A percentile compares a stretch with the other conserved stretches of the same genome.
These are phyloP conservation scores for Abrus precatorius DNA, from an alignment of 306 rosid species.

Conservation along the genomic window DNA sequence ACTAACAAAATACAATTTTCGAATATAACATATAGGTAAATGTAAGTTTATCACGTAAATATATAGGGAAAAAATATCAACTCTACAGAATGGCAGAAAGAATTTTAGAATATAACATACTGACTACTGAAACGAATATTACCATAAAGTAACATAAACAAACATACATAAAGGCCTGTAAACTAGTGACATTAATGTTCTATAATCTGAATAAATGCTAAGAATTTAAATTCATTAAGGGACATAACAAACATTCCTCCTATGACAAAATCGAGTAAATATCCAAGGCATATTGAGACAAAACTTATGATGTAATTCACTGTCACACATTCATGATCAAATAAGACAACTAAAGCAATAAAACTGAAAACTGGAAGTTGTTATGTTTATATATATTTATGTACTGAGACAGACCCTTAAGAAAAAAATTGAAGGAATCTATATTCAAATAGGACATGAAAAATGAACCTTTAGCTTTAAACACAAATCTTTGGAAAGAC, in stretches of 20 bases:
- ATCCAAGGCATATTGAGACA: background rate
- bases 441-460: background rate
- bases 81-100: background rate
- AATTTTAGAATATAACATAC: background rate
- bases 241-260: background rate
- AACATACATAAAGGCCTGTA: background rate
- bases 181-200: background rate
- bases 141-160: background rate
- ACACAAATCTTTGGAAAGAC: background rate
- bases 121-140: background rate
- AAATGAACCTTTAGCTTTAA: conserved; percentile 40
- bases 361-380: conserved; percentile 10
- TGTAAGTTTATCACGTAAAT: background rate
- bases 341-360: background rate
- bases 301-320: background rate
- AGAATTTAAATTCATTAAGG: conserved; percentile 14
- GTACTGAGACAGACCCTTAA: background rate
- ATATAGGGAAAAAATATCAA: background rate
- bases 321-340: background rate
- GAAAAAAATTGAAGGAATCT: conserved; percentile 1
- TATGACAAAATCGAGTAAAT: conserved; percentile 6
- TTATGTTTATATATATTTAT: background rate
- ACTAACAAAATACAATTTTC: background rate
- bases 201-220: conserved; percentile 2
- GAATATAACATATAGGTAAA: background rate